Evolutionary conservation across 1,284 basidiomycete genomes (phyloP), one percentile per base, ranked within the genome.

Genomic region (Sporisorium exsertum): DNA sequence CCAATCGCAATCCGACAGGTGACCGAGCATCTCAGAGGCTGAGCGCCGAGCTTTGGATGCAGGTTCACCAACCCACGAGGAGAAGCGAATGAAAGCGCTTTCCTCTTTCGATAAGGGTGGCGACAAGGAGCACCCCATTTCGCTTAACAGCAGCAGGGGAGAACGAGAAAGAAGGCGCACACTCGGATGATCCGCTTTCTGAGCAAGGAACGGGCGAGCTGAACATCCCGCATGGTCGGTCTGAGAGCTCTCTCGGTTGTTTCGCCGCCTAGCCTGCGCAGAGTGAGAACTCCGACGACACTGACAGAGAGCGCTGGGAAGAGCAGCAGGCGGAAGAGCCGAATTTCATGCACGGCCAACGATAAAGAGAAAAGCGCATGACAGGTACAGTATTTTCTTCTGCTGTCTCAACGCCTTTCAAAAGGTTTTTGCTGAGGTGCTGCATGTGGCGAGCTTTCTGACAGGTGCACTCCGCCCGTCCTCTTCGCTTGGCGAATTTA

Each of bases 381-480:
- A 37, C 8, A 37, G 8, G 15, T 6, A 37, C 35, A 37, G 35
- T 33, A 32, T 13, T 26, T 46, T 27, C 24, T 46, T 26, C 26
- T 12, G 20, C 18, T 46, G 45, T 26, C 45, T 46, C n/a, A n/a
- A n/a, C n/a, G n/a, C n/a, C n/a, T n/a, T n/a, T n/a, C n/a, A n/a
- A n/a, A n/a, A n/a, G n/a, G n/a, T n/a, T n/a, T n/a, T n/a, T n/a
- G n/a, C n/a, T n/a, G n/a, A n/a, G n/a, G n/a, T n/a, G n/a, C 45
- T 46, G 24, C 20, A 46, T 15, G 42, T 43, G n/a, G 18, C 42
- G 18, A 43, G 43, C 15, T 26, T 20, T 32, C 29, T 58, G 56
- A 58, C 56, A 58, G 56, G 24, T 50, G 56, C 56, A 58, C 56
- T 58, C 56, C 56, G 56, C 56, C 56, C 27, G 56, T 58, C 27